Evolutionary conservation across 306 rosid genomes (phyloP).

Genomic region (Gleditsia sinensis): DNA sequence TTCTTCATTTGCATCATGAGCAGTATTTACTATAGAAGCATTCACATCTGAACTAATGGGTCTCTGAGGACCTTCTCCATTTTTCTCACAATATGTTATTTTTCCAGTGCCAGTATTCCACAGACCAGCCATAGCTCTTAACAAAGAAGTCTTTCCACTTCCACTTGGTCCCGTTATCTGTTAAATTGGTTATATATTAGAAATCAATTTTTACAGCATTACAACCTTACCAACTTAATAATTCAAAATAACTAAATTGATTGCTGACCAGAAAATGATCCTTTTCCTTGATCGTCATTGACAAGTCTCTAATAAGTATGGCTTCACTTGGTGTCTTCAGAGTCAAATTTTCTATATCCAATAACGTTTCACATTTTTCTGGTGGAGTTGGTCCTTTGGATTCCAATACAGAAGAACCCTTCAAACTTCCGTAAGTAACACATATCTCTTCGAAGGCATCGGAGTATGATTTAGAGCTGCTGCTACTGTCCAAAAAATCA

Average conservation of each 20-base stretch:
- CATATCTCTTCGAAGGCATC: slow-evolving; percentile 62
- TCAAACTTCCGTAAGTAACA: slow-evolving; percentile 48
- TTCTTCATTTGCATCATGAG: slow-evolving; percentile 31
- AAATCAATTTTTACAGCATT: slow-evolving; percentile 25
- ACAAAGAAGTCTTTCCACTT: slow-evolving; percentile 89
- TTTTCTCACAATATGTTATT: slow-evolving; percentile 60
- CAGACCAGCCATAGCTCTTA: slow-evolving; percentile 93
- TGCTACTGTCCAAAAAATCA: slow-evolving; percentile 63
- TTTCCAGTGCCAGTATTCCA: slow-evolving; percentile 84
- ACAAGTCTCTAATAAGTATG: slow-evolving; percentile 65
- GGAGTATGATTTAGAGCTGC: slow-evolving; percentile 48
- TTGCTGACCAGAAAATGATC: slow-evolving; percentile 83
- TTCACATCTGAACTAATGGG: slow-evolving; percentile 42
- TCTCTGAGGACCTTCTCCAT: slow-evolving; percentile 43
- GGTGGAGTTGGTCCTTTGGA: slow-evolving; percentile 69
- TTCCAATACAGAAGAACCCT: slow-evolving; percentile 48
- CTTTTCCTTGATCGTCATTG: slow-evolving; percentile 61
- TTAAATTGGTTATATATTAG: slow-evolving; percentile 30
- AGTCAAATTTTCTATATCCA: slow-evolving; percentile 71
- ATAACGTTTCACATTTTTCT: slow-evolving; percentile 50
- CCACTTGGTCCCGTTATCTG: slow-evolving; percentile 97
- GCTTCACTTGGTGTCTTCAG: slow-evolving; percentile 77
- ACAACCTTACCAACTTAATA: not conserved
- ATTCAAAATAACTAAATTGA: slow-evolving; percentile 8
- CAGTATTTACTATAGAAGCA: slow-evolving; percentile 29